These are phyloP conservation scores for Cicer cuneatum DNA, from an alignment of 306 rosid species.

Conservation along the genomic window DNA sequence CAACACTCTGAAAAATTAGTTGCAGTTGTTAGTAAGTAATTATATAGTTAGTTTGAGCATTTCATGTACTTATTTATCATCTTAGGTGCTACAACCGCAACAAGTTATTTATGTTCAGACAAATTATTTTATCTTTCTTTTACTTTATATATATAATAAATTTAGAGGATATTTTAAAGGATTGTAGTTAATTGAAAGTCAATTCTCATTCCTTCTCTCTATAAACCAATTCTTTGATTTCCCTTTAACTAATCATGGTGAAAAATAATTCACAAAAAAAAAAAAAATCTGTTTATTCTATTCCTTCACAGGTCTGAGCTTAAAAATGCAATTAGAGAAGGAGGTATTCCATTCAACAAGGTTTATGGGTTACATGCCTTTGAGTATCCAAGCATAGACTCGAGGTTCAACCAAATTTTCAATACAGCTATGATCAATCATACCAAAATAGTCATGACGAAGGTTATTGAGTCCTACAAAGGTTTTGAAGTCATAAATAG, in stretches of 20 bases:
- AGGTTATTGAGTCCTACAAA: constrained; percentile 32
- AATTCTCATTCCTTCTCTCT: background rate
- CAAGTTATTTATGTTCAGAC: too few relatives aligned
- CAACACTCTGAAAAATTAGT: too few relatives aligned
- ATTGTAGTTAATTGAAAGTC: background rate
- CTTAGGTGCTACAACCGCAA: too few relatives aligned
- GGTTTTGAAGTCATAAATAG: constrained; percentile 51
- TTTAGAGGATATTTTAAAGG: background rate
- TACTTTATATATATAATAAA: too few relatives aligned
- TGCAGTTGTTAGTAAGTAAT: too few relatives aligned
- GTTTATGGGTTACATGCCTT: constrained; percentile 47
- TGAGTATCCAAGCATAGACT: constrained; percentile 48
- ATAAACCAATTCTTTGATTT: background rate
- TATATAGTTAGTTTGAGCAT: too few relatives aligned
- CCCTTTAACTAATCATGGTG: background rate
- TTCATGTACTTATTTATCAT: too few relatives aligned
- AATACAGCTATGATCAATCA: background rate
- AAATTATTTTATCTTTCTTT: background rate
- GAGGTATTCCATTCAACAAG: constrained; percentile 3
- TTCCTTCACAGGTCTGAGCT: constrained; percentile 48
- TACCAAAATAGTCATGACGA: background rate
- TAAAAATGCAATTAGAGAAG: constrained; percentile 42
- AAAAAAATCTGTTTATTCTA: background rate
- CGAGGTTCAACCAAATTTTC: constrained; percentile 41
- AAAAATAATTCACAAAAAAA: background rate